Percentiles rank a stretch among this genome's conserved stretches.
Conservation (phyloP, 345 rosid species). For the Citrus cavaleriei region DNA sequence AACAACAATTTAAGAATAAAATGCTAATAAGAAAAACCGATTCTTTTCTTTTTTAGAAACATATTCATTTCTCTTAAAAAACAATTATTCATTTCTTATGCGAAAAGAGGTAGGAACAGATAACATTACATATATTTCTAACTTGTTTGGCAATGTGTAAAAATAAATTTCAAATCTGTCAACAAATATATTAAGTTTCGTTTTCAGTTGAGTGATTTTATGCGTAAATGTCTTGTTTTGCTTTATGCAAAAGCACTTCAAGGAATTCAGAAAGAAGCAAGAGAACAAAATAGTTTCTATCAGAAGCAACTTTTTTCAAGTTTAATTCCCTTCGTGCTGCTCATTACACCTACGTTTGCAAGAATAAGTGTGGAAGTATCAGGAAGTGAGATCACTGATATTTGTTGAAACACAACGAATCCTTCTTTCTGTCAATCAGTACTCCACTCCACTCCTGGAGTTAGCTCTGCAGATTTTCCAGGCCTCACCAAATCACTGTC, state of each 20-base stretch:
- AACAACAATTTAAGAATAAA: neutral
- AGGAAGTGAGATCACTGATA: neutral
- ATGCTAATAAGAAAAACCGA: neutral
- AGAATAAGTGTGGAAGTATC: neutral
- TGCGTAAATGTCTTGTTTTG: neutral
- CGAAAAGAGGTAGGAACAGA: neutral
- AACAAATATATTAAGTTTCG: neutral
- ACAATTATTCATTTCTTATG: neutral
- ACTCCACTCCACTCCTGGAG: constrained; percentile 6
- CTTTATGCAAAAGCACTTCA: neutral
- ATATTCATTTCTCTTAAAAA: neutral
- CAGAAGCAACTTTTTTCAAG: neutral
- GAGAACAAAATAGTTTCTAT: neutral
- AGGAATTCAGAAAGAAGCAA: neutral
- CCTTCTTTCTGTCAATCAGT: neutral
- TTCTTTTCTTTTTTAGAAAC: neutral
- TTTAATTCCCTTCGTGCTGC: neutral
- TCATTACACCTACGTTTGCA: neutral
- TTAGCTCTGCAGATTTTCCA: neutral
- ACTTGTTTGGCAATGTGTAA: neutral
- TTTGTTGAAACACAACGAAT: neutral
- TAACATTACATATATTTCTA: neutral
- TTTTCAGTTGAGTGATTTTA: neutral
- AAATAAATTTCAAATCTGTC: neutral
- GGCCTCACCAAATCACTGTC: neutral